These are phyloP conservation scores for Pseudopithomyces maydicus DNA, from an alignment of 2,329 filamentous ascomycete species.

Conservation along the genomic window DNA sequence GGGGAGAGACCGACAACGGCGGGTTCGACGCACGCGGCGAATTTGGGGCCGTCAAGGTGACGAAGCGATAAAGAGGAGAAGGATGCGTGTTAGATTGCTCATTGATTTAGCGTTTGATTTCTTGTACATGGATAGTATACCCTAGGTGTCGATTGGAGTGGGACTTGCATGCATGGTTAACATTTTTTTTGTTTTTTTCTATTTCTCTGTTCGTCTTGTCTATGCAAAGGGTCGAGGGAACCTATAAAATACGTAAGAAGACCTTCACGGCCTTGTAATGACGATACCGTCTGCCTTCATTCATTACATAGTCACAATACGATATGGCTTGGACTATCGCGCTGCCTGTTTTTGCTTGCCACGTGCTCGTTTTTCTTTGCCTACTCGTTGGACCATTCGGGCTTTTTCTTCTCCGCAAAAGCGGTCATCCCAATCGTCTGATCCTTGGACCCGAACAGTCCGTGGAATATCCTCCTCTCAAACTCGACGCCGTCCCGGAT, in stretches of 20 bases:
- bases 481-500: slow-evolving; percentile 92
- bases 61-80: not conserved
- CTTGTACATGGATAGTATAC: not conserved
- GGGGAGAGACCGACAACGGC: not conserved
- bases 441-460: slow-evolving; percentile 89
- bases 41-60: not conserved
- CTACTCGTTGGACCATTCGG: slow-evolving; percentile 6
- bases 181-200: no score
- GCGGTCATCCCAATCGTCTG: slow-evolving; percentile 97
- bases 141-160: not conserved
- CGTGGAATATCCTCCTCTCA: slow-evolving; percentile 91
- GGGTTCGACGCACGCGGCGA: not conserved
- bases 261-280: not conserved
- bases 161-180: not conserved
- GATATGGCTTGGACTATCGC: not conserved
- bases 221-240: not conserved
- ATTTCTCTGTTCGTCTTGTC: no score
- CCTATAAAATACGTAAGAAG: not conserved
- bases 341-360: not conserved
- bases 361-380: not conserved
- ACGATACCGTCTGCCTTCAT: not conserved
- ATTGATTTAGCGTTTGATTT: not conserved
- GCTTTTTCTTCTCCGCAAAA: slow-evolving; percentile 72
- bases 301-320: not conserved
- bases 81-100: no score